Evolutionary conservation across 371 early-diverging fungal genomes (phyloP).

Genomic region (Syncephalis fuscata): DNA sequence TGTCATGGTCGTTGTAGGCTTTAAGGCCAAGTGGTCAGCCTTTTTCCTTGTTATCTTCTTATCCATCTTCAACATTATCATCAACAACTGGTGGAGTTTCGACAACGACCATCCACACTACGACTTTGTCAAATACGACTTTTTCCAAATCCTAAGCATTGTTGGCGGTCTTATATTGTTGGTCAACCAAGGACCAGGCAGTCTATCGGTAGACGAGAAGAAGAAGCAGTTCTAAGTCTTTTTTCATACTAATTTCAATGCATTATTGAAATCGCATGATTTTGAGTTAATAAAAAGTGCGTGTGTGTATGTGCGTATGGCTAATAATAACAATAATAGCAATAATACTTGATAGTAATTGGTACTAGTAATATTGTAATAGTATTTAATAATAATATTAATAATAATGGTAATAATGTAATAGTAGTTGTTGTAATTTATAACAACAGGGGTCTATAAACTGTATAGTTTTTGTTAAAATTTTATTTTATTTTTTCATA

Average conservation of each 20-base stretch:
- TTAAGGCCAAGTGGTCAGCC: conserved; percentile 92
- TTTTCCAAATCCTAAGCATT: conserved; percentile 92
- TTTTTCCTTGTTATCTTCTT: conserved; percentile 80
- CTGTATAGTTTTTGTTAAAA: no score
- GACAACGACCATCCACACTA: conserved; percentile 58
- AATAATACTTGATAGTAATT: no score
- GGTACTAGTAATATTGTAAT: no score
- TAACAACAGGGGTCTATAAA: no score
- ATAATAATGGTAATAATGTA: no score
- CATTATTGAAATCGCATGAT: background rate
- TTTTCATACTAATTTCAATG: background rate
- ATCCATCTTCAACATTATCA: conserved; percentile 69
- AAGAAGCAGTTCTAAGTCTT: conserved; percentile 69
- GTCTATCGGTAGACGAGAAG: conserved; percentile 87
- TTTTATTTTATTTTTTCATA: no score
- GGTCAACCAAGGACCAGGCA: conserved; percentile 84
- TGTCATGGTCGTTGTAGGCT: conserved; percentile 89
- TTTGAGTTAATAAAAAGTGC: no score
- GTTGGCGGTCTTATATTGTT: conserved; percentile 89
- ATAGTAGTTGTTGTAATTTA: no score
- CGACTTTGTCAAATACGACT: conserved; percentile 94
- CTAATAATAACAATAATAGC: no score
- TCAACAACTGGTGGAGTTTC: conserved; percentile 95
- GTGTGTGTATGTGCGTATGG: no score
- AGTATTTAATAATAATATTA: no score